Conservation (phyloP, 2,329 filamentous ascomycete species). For the Penicillium psychrosexuale region DNA sequence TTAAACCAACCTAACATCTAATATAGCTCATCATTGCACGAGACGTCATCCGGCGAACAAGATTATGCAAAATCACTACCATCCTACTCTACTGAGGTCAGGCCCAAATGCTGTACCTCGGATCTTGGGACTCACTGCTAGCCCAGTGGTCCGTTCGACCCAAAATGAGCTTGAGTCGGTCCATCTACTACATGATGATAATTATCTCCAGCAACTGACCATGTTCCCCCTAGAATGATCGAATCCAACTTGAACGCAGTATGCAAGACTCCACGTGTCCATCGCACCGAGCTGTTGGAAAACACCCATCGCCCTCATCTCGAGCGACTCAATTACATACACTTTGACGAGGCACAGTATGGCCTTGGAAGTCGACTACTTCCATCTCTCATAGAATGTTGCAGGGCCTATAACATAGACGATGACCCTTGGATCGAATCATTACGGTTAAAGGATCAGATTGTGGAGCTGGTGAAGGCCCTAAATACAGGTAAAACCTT, state of each 20-base stretch:
- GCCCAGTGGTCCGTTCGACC: conserved; percentile 64
- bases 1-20: not conserved
- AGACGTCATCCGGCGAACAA: conserved; percentile 61
- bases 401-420: conserved; percentile 51
- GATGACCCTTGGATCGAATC: conserved; percentile 60
- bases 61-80: conserved; percentile 73
- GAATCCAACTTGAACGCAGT: conserved; percentile 68
- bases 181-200: too few relatives aligned
- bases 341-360: not conserved
- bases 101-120: conserved; percentile 51
- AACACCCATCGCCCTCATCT: conserved; percentile 63
- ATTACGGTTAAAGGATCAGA: conserved; percentile 43
- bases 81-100: conserved; percentile 37
- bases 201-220: not conserved
- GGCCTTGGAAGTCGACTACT: conserved; percentile 34
- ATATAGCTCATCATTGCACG: conserved; percentile 67
- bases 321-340: conserved; percentile 23
- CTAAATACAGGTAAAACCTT: conserved; percentile 35
- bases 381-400: conserved; percentile 43
- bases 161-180: conserved; percentile 52
- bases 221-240: conserved; percentile 34
- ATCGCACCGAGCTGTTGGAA: conserved; percentile 67
- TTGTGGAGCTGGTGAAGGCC: conserved; percentile 26
- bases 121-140: conserved; percentile 78
- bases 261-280: conserved; percentile 64